Percentiles rank a stretch among this genome's conserved stretches.
Conservation (phyloP, 2,329 filamentous ascomycete species). For the Pseudogymnoascus pannorum region DNA sequence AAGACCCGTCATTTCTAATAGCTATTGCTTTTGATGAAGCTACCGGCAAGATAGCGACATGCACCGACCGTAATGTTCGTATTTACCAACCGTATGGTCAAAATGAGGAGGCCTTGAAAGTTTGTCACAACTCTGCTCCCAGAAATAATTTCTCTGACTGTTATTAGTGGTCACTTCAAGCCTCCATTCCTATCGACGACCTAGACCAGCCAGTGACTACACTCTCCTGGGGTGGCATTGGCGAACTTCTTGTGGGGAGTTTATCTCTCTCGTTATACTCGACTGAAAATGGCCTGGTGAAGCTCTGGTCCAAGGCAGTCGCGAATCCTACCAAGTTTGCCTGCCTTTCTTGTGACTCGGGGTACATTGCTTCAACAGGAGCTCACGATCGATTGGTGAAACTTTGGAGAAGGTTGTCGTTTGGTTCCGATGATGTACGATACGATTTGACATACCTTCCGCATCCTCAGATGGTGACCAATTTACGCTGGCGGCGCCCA, state of each 20-base stretch:
- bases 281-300: conserved; percentile 40
- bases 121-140: conserved; percentile 33
- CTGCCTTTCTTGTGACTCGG: conserved; percentile 76
- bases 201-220: conserved; percentile 40
- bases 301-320: conserved; percentile 67
- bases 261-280: conserved; percentile 62
- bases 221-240: conserved; percentile 79
- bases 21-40: conserved; percentile 74
- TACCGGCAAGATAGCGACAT: conserved; percentile 78
- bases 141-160: conserved; percentile 18
- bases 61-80: conserved; percentile 58
- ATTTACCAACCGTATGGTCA: conserved; percentile 71
- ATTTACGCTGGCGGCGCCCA: conserved; percentile 77
- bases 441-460: conserved; percentile 88
- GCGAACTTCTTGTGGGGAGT: conserved; percentile 77
- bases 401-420: conserved; percentile 83
- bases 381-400: conserved; percentile 78
- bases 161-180: conserved; percentile 56
- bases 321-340: conserved; percentile 69
- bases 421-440: conserved; percentile 71
- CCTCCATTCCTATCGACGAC: conserved; percentile 44
- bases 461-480: conserved; percentile 76
- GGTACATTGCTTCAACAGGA: conserved; percentile 76
- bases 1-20: conserved; percentile 56
- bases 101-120: conserved; percentile 66